phyloP scores from a whole-genome alignment of 257 asterid species.

The Nicotiana otophora region DNA sequence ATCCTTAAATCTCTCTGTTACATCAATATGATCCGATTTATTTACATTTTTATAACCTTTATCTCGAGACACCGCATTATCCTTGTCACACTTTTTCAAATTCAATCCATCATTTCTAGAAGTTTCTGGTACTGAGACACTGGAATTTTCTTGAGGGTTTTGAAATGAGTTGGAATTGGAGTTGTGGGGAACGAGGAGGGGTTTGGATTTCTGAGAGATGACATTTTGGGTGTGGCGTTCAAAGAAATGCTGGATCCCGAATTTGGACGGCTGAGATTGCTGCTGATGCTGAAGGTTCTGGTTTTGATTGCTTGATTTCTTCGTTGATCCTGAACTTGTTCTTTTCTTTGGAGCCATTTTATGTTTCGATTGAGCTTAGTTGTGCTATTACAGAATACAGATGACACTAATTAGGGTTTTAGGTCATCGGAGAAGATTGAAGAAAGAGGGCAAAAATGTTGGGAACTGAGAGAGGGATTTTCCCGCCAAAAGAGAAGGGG shows the following conservation, averaged over 20 bases:
- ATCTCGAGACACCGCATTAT: neutral
- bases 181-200: conserved; percentile 7
- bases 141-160: conserved; percentile 14
- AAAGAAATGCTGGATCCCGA: conserved; percentile 92
- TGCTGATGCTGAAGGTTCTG: conserved; percentile 26
- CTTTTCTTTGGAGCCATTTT: conserved; percentile 82
- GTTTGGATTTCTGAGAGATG: conserved; percentile 33
- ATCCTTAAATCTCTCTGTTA: conserved; percentile 12
- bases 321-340: conserved; percentile 39
- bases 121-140: neutral
- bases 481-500: too few species aligned
- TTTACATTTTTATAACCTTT: neutral
- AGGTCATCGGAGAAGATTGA: too few species aligned
- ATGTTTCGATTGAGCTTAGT: neutral
- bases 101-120: neutral
- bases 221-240: conserved; percentile 67
- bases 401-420: too few species aligned
- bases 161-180: conserved; percentile 21
- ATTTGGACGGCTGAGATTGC: conserved; percentile 66
- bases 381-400: neutral
- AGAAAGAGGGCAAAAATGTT: too few species aligned
- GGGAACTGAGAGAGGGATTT: too few species aligned
- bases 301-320: conserved; percentile 47
- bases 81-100: neutral
- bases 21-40: neutral